A percentile compares a stretch with the other conserved stretches of the same genome.
Conservation (phyloP, 257 asterid genomes). For the Rubia yunnanensis region DNA sequence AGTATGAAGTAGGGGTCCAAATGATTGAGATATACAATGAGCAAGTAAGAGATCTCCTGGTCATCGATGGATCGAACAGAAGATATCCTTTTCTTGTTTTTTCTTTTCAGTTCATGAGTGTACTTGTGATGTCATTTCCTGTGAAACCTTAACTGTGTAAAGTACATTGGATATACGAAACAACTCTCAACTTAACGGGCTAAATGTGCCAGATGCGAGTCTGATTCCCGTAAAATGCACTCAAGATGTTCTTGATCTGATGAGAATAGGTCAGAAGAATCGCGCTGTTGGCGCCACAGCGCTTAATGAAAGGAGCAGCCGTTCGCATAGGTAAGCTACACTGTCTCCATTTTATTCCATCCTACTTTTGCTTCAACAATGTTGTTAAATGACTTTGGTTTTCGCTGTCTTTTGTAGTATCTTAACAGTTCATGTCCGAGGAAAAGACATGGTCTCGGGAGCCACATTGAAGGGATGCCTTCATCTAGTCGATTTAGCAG, state of each 20-base stretch:
- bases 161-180: conserved; percentile 75
- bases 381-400: not conserved
- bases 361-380: not conserved
- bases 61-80: conserved; percentile 54
- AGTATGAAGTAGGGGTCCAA: conserved; percentile 85
- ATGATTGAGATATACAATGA: conserved; percentile 93
- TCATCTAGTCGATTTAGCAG: conserved; percentile 88
- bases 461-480: conserved; percentile 71
- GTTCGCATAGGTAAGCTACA: conserved; percentile 68
- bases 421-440: conserved; percentile 83
- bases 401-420: conserved; percentile 40
- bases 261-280: conserved; percentile 68
- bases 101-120: too few species aligned
- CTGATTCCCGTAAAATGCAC: conserved; percentile 65
- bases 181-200: conserved; percentile 86
- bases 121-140: too few species aligned
- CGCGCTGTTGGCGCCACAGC: conserved; percentile 96
- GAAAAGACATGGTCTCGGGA: conserved; percentile 74
- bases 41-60: conserved; percentile 92
- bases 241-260: conserved; percentile 84
- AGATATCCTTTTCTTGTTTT: conserved; percentile 66
- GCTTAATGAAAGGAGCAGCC: conserved; percentile 74
- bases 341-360: too few species aligned
- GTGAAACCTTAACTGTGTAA: conserved; percentile 40
- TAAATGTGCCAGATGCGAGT: conserved; percentile 89